Evolutionary conservation across 2,329 filamentous ascomycete species (phyloP).

Genomic region (Emericellopsis cladophorae): DNA sequence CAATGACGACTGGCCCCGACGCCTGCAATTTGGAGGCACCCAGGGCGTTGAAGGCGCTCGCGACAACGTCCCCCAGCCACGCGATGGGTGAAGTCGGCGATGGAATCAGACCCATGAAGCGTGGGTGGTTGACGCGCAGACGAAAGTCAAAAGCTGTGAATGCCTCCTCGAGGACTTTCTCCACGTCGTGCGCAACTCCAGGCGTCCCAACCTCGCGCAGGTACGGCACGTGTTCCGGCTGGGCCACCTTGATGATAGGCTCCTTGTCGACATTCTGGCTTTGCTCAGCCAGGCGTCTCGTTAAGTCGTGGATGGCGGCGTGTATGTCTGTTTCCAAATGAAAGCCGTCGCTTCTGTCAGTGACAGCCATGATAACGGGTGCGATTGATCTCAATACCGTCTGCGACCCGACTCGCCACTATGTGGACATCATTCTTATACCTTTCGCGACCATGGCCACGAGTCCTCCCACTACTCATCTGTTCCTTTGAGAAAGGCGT

Average conservation of each 20-base stretch:
- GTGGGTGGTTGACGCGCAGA: slow-evolving; percentile 5
- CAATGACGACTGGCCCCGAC: slow-evolving; percentile 9
- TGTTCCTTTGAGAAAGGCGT: too few species aligned
- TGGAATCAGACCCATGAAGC: slow-evolving; percentile 10
- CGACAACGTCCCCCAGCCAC: slow-evolving; percentile 10
- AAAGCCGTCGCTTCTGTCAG: too few species aligned
- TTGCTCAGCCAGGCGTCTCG: too few species aligned
- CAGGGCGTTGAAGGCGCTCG: slow-evolving; percentile 9
- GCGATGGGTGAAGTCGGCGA: slow-evolving; percentile 9
- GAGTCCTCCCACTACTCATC: too few species aligned
- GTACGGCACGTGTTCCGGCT: neutral
- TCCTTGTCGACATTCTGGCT: neutral
- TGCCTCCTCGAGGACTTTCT: slow-evolving; percentile 2
- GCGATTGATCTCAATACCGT: too few species aligned
- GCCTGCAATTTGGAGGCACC: slow-evolving; percentile 9
- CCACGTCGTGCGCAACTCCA: neutral
- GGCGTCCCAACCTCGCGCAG: neutral
- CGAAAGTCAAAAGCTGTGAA: slow-evolving; percentile 4
- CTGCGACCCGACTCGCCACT: too few species aligned
- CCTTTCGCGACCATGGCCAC: too few species aligned
- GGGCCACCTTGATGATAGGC: slow-evolving; percentile 1
- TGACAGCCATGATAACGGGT: too few species aligned
- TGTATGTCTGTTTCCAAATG: too few species aligned
- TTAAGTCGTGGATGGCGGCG: too few species aligned
- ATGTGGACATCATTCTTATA: too few species aligned